phyloP scores from a whole-genome alignment of 2,329 filamentous ascomycete genomes.

The Shiraia bambusicola region DNA sequence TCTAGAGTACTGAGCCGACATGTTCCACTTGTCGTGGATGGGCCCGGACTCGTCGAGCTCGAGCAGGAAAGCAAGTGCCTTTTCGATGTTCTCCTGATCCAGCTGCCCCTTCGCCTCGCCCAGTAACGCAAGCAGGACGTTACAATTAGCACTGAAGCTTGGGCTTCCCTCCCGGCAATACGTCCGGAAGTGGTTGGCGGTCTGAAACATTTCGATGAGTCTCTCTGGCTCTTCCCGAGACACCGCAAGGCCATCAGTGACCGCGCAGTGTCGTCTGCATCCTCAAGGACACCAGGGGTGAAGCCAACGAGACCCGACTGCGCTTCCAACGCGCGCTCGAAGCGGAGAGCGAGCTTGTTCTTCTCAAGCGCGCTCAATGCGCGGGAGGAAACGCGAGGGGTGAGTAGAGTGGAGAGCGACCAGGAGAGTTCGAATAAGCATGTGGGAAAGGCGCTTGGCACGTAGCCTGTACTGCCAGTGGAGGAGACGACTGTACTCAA shows the following conservation, averaged over 20 bases:
- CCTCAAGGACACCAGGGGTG: constrained; percentile 11
- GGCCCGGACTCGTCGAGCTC: background rate
- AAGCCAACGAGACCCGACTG: constrained; percentile 9
- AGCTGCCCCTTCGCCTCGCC: background rate
- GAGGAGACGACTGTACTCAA: constrained; percentile 24
- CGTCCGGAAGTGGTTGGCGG: constrained; percentile 33
- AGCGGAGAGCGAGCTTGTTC: background rate
- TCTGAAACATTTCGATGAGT: constrained; percentile 30
- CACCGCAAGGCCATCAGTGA: constrained; percentile 3
- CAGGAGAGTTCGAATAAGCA: constrained; percentile 33
- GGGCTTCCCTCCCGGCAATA: constrained; percentile 34
- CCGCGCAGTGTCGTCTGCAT: constrained; percentile 35
- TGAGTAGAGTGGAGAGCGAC: constrained; percentile 18
- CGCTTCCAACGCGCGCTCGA: background rate
- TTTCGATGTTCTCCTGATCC: constrained; percentile 5
- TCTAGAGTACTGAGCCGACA: constrained; percentile 7
- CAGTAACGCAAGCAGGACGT: constrained; percentile 24
- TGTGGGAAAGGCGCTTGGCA: constrained; percentile 33
- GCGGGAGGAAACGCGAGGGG: constrained; percentile 11
- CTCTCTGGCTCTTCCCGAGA: background rate
- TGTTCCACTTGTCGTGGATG: constrained; percentile 14
- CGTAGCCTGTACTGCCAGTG: constrained; percentile 12
- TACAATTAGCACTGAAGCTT: constrained; percentile 42
- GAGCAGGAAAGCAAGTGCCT: constrained; percentile 6
- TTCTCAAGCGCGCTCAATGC: background rate